These are phyloP conservation scores for Pyricularia sp. DNA, from an alignment of 2,329 filamentous ascomycete genomes.

Conservation along the genomic window DNA sequence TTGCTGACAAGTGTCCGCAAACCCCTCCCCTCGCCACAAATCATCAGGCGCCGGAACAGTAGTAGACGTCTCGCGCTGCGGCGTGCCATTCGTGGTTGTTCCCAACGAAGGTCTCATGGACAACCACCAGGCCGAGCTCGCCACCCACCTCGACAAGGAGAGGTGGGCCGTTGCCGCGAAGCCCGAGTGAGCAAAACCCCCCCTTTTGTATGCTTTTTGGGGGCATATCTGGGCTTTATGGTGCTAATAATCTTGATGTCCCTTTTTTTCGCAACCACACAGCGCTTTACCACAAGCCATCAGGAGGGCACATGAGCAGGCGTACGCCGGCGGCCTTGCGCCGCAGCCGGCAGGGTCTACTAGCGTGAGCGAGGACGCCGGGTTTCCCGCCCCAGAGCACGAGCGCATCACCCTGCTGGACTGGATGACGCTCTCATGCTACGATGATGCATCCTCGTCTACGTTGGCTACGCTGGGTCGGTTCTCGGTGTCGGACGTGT, in stretches of 20 bases:
- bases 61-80: conserved; percentile 67
- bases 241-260: conserved; percentile 1
- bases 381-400: conserved; percentile 17
- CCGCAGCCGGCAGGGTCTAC: not conserved
- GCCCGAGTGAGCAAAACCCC: conserved; percentile 44
- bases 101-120: conserved; percentile 75
- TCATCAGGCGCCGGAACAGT: conserved; percentile 76
- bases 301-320: conserved; percentile 4
- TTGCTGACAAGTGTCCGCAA: not conserved
- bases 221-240: not conserved
- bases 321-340: conserved; percentile 3
- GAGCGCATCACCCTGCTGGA: conserved; percentile 22
- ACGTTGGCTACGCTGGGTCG: not conserved
- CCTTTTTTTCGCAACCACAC: not conserved
- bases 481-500: not conserved
- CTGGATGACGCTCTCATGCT: conserved; percentile 20
- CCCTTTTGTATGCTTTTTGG: not conserved
- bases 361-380: not conserved
- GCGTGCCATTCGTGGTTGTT: conserved; percentile 76
- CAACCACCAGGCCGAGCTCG: conserved; percentile 87
- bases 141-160: conserved; percentile 61
- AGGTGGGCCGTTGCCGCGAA: conserved; percentile 69
- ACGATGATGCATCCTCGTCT: conserved; percentile 10
- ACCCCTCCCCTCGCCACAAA: not conserved
- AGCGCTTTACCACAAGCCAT: conserved; percentile 17